Evolutionary conservation across 2,329 filamentous ascomycete genomes (phyloP), one percentile per base, ranked within the genome.

Genomic region (Hyphodiscus sp.): DNA sequence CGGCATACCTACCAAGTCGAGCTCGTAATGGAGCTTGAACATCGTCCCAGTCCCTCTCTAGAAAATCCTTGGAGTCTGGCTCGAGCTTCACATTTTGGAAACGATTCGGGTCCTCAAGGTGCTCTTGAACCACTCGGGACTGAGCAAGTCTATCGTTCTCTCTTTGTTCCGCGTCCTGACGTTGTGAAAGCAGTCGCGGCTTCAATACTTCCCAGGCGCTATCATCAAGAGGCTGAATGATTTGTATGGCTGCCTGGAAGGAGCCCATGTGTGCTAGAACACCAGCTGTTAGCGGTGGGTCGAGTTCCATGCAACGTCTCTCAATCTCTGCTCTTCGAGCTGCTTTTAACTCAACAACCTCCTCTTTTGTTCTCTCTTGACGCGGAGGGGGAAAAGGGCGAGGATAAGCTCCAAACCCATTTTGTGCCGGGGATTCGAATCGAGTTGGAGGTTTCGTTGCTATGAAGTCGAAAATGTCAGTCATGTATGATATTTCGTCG

Each of bases 201-300:
- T 83, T 82, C 38, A 91, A 73, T 50, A 85, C 71, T 49, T 81
- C 78, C 88, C 87, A 92, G 2, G 83, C 81, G 51, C 75, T 73
- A 55, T 90, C 85, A 58, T 81, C 83, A 61, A 92, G 73, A 19
- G 84, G 83, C 20, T 80, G 76, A 10, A 80, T 79, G 41, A 89
- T 86, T 58, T 88, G 81, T 45, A 87, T 78, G 29, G 88, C 84
- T 41, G 85, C 86, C 64, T 86, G 81, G 67, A 90, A 92, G 1
- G 86, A 83, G 46, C 86, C 79, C 69, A 90, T 87, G 63, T 86
- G 83, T 52, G 78, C 77, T 53, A 91, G 73, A 43, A 87, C 74
- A 59, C 75, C 76, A 41, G 82, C 71, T 47, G 74, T 71, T 53
- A 92, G 72, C 1, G 87, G 85, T 23, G 87, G 87, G 30, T 83